phyloP scores from a whole-genome alignment of 164 flowering plant species.

The Cinnamomum micranthum region DNA sequence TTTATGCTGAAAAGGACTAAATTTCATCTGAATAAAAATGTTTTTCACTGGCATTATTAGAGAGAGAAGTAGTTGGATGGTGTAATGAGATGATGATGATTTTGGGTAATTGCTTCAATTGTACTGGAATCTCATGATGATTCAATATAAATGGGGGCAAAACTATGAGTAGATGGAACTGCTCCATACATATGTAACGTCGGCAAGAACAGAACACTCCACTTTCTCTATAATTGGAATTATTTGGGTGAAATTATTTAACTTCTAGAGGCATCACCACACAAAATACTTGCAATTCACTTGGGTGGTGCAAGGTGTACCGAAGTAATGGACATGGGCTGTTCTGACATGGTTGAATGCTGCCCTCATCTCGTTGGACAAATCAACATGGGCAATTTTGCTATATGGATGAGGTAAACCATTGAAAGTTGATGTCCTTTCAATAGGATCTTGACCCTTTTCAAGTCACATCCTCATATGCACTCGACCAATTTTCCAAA shows the following conservation, averaged over 20 bases:
- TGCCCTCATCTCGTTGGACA: background rate
- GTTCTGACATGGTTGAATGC: background rate
- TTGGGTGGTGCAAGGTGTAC: background rate
- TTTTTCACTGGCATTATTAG: background rate
- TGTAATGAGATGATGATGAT: background rate
- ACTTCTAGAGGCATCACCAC: background rate
- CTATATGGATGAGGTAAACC: background rate
- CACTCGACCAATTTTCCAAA: background rate
- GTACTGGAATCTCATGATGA: background rate
- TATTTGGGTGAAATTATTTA: background rate
- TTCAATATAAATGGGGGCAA: background rate
- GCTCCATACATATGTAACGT: background rate
- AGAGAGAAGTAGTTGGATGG: background rate
- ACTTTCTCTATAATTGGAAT: background rate
- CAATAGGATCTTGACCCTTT: conserved; percentile 5
- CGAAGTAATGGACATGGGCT: background rate
- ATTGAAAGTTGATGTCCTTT: background rate
- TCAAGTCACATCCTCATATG: background rate
- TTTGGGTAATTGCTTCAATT: background rate
- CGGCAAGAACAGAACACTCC: background rate
- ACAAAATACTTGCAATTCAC: background rate
- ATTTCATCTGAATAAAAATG: background rate
- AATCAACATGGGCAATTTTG: background rate
- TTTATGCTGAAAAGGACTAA: background rate
- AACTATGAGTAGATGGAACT: background rate